Base-by-base conservation (phyloP, 441 rosid genomes). In the Flueggea neowawraea region DNA sequence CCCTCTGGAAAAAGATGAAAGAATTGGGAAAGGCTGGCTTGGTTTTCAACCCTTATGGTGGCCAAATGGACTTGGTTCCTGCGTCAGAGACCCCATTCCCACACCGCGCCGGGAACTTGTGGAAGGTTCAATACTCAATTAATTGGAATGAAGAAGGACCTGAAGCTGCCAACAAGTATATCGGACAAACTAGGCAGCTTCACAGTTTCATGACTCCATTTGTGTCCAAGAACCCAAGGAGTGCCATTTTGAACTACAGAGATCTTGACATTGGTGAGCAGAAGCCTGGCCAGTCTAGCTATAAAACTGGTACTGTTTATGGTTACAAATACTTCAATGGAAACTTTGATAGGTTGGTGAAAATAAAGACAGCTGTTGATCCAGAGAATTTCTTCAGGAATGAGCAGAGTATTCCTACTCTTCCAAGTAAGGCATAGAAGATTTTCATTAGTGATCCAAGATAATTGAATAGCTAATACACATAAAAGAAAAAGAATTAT, bases 41-140 rank as follows among this genome's bases (percentile, higher is more conserved):
- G 14, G 85, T 78, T 52, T 81, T 83, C 67, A 80, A 74, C 57
- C 78, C 93, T 2, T 86, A 80, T 4, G 96, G 96, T 4, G 96
- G 96, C 2, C 70, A 31, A 71, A 84, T 86, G 90, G 55, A 43
- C 2, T 64, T 66, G 57, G 76, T 86, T 15, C 33, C 80, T 0
- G 80, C 72, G 16, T 72, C 74, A 0, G 78, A 68, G 10, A 78
- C 66, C 16, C 85, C 93, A 0, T 89, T 82, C 51, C 89, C 87
- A 0, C 96, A 86, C 58, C 58, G 90, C 8, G 70, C 64, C 0
- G 89, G 90, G 9, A 84, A 67, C 45, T 39, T 72, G 50, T 82
- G 53, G 70, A 88, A 69, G 74, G 67, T 81, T 57, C 81, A 75
- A 50, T 80, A 86, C 39, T 12, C 64, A 44, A 49, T 68, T 9